phyloP scores from a whole-genome alignment of 805 yeast species.

The Yamadazyma insecticola region DNA sequence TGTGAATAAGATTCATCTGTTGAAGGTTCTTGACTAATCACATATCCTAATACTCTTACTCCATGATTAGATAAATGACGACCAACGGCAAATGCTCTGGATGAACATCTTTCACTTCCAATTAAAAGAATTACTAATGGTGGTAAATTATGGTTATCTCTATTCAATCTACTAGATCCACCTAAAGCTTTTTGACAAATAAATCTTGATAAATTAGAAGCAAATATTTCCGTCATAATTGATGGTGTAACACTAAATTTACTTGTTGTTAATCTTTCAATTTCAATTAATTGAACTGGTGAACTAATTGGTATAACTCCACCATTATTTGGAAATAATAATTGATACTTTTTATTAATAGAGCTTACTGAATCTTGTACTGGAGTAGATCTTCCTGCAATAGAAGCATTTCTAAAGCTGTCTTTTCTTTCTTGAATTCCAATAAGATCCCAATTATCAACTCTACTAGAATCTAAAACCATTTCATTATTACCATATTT shows the following conservation, averaged over 20 bases:
- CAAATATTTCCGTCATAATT: conserved; percentile 59
- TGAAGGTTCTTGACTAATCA: conserved; percentile 28
- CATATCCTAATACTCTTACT: conserved; percentile 58
- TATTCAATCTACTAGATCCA: conserved; percentile 58
- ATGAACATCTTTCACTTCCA: conserved; percentile 74
- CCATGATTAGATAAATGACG: conserved; percentile 75
- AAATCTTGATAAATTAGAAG: conserved; percentile 58
- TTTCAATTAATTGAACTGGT: conserved; percentile 74
- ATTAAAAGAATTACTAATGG: conserved; percentile 69
- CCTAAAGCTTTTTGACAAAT: conserved; percentile 58
- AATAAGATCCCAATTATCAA: conserved; percentile 53
- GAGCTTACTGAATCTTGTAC: conserved; percentile 8
- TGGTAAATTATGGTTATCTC: conserved; percentile 68
- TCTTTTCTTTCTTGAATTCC: conserved; percentile 16
- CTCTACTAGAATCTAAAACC: conserved; percentile 46
- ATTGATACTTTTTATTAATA: conserved; percentile 12
- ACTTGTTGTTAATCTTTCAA: conserved; percentile 57
- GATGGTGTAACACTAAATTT: conserved; percentile 45
- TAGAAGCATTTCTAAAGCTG: conserved; percentile 8
- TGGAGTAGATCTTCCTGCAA: conserved; percentile 14
- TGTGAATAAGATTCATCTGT: conserved; percentile 40
- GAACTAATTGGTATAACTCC: conserved; percentile 57
- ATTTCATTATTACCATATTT: conserved; percentile 71
- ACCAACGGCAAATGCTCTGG: conserved; percentile 72
- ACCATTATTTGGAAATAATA: conserved; percentile 16